phyloP scores from a whole-genome alignment of 2,329 filamentous ascomycete genomes.

The Sporothrix luriei region DNA sequence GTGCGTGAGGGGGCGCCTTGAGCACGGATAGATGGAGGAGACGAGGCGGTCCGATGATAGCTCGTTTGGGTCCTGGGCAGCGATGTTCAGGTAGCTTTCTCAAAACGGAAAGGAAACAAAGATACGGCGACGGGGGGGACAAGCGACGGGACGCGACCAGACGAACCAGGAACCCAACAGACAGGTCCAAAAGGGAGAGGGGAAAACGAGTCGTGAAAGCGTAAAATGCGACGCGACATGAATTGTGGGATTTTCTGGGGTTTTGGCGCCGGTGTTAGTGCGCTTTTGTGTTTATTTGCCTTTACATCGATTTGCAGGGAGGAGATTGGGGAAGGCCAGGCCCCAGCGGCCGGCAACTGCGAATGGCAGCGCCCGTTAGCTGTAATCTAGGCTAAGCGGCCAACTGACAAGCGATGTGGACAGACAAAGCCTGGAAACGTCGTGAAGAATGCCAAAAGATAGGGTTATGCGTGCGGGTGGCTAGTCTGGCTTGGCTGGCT shows the following conservation, averaged over 20 bases:
- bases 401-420: neutral
- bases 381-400: neutral
- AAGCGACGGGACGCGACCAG: neutral
- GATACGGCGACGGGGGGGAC: constrained; percentile 12
- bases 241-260: constrained; percentile 13
- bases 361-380: neutral
- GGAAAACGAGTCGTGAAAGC: neutral
- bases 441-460: neutral
- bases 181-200: neutral
- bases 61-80: neutral
- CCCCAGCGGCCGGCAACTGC: neutral
- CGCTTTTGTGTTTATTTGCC: constrained; percentile 5
- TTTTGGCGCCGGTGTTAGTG: constrained; percentile 13
- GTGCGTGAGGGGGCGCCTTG: neutral
- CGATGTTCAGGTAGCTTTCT: constrained; percentile 25
- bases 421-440: constrained; percentile 7
- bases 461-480: constrained; percentile 2
- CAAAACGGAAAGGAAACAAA: constrained; percentile 31
- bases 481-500: neutral
- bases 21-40: neutral
- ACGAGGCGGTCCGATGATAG: constrained; percentile 20
- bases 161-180: neutral
- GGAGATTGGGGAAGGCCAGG: neutral
- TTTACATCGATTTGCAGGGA: neutral
- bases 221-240: constrained; percentile 6